Evolutionary conservation across 805 yeast genomes (phyloP).

Genomic region (Zygosaccharomyces gambellarensis): DNA sequence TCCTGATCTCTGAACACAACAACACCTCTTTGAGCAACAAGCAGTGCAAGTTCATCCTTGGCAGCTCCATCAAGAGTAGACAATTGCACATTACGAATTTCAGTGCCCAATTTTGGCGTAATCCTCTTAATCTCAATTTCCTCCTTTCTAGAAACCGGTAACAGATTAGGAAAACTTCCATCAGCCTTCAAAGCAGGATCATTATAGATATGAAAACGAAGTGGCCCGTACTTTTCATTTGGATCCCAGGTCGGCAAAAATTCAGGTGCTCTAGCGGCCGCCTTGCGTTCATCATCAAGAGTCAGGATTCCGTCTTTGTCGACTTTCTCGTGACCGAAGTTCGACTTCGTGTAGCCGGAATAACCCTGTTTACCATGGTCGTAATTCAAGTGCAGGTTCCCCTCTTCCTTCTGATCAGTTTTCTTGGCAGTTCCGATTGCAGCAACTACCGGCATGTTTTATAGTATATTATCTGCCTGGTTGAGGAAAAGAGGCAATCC

Average conservation of each 20-base stretch:
- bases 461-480: too few species aligned
- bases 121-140: conserved; percentile 37
- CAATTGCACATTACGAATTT: conserved; percentile 55
- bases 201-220: conserved; percentile 14
- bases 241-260: conserved; percentile 34
- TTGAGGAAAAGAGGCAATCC: too few species aligned
- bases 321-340: conserved; percentile 24
- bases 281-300: conserved; percentile 20
- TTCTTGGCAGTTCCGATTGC: too few species aligned
- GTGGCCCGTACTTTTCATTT: conserved; percentile 18
- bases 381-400: conserved; percentile 20
- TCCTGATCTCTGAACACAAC: conserved; percentile 65
- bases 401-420: neutral
- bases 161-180: conserved; percentile 18
- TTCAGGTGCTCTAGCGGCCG: conserved; percentile 22
- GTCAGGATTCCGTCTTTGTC: conserved; percentile 31
- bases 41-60: conserved; percentile 64
- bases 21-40: conserved; percentile 66
- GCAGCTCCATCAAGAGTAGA: conserved; percentile 48
- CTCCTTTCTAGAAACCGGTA: conserved; percentile 25
- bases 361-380: conserved; percentile 9
- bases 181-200: conserved; percentile 25
- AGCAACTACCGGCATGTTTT: too few species aligned
- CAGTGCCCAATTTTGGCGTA: conserved; percentile 69
- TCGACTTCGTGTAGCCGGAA: conserved; percentile 6